Evolutionary conservation across 2,329 filamentous ascomycete genomes (phyloP), one percentile per base, ranked within the genome.

Genomic region (Helicocarpus griseus): DNA sequence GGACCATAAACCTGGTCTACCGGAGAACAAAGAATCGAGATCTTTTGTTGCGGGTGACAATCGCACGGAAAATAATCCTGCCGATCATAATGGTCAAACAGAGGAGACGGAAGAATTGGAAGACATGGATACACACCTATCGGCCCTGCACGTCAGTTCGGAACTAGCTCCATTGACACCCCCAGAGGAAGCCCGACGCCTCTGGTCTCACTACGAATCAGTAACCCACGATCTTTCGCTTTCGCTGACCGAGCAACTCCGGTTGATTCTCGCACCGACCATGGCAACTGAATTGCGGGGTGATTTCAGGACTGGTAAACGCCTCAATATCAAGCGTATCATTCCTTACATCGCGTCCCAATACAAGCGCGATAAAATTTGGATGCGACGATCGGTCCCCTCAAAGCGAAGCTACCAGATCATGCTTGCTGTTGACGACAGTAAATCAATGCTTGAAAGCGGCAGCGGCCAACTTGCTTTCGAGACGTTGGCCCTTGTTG

Each of bases 301-400:
- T 40, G 89, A 95, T 59, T 97, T 95, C 79, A 87, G 93, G 59
- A 98, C 93, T 0, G 93, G 93, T 56, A 98, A 99, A 69, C 86
- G 93, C 0, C 87, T 99, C 61, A 98, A 97, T 71, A 95, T 99
- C 75, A 97, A 97, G 72, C 89, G 91, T 60, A 98, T 99, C 71
- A 98, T 99, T 62, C 93, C 94, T 0, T 99, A 98, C 73, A 97
- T 99, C 60, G 93, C 94, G 1, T 97, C 90, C 0, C 85, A 87
- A 65, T 98, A 96, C 78, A 97, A 96, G 77, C 87, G 93, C 54
- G 93, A 99, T 79, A 98, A 98, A 77, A 99, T 99, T 71, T 99
- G 93, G 93, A 95, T 98, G 85, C 86, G 94, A 13, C 83, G 94
- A 51, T 85, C 82, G 31, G 83, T 95, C 47, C 94, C 94, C 1